phyloP scores from a whole-genome alignment of 164 flowering plant genomes.

The Vitis vinifera region DNA sequence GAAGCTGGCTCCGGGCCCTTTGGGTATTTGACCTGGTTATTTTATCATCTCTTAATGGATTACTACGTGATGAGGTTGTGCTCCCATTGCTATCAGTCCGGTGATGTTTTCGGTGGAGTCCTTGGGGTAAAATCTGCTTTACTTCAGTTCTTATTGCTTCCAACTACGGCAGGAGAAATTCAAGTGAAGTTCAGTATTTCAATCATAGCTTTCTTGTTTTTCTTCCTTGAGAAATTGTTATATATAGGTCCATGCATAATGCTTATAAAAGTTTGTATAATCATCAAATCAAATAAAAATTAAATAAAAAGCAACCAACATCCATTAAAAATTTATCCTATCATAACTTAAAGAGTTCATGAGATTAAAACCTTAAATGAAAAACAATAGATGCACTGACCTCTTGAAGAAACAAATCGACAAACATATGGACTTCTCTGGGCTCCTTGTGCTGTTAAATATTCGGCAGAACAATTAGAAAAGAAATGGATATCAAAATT shows the following conservation, averaged over 20 bases:
- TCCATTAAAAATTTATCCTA: no score
- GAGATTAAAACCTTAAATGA: neutral
- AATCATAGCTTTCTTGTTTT: neutral
- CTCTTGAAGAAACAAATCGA: constrained; percentile 94
- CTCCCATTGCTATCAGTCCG: constrained; percentile 95
- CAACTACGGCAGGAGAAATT: constrained; percentile 39
- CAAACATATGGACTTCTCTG: constrained; percentile 99
- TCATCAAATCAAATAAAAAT: no score
- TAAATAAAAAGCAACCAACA: no score
- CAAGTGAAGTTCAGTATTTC: constrained; percentile 1
- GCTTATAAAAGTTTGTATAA: neutral
- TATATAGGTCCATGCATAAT: neutral
- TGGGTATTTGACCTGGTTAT: constrained; percentile 69
- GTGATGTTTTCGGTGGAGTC: constrained; percentile 58
- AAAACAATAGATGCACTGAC: constrained; percentile 33
- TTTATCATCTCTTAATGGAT: constrained; percentile 80
- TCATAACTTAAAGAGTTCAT: no score
- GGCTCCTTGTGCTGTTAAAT: constrained; percentile 95
- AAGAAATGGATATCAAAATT: constrained; percentile 5
- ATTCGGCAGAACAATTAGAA: constrained; percentile 14
- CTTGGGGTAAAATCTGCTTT: constrained; percentile 78
- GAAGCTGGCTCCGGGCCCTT: constrained; percentile 89
- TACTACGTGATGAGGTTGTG: constrained; percentile 86
- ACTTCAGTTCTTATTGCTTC: constrained; percentile 69
- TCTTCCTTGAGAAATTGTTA: neutral